Percentiles rank a stretch among this genome's conserved stretches.
phyloP scores from a whole-genome alignment of 805 yeast genomes.

The Wickerhamomyces xylosicus region DNA sequence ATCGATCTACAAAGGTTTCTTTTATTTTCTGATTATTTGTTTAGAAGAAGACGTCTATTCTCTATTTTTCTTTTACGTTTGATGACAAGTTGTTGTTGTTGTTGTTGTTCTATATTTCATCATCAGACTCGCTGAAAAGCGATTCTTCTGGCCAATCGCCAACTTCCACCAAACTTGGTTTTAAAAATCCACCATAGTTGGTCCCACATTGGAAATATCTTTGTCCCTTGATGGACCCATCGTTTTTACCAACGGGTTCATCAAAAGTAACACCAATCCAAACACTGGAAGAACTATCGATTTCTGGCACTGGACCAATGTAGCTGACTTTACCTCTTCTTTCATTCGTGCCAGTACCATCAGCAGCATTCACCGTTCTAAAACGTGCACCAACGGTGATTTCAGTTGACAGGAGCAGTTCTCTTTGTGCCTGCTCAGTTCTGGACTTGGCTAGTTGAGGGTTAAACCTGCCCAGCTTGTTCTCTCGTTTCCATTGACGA shows the following conservation, averaged over 20 bases:
- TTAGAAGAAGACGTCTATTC: too few relatives aligned
- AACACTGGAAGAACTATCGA: conserved; percentile 33
- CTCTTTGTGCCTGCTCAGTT: background rate
- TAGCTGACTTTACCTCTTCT: conserved; percentile 65
- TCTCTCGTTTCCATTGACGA: conserved; percentile 62
- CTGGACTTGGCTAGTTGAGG: conserved; percentile 28
- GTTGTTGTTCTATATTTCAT: conserved; percentile 28
- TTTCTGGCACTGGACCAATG: conserved; percentile 57
- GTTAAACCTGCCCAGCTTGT: conserved; percentile 64
- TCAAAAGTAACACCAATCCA: conserved; percentile 89
- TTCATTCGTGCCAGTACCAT: conserved; percentile 28
- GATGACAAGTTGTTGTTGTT: too few relatives aligned
- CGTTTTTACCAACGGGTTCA: conserved; percentile 79
- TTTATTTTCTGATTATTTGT: too few relatives aligned
- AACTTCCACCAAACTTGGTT: conserved; percentile 55
- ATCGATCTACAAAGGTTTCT: too few relatives aligned
- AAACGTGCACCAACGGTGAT: conserved; percentile 41
- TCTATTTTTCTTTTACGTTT: too few relatives aligned
- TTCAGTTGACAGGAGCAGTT: background rate
- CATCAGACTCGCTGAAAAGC: conserved; percentile 38
- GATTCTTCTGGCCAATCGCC: conserved; percentile 53
- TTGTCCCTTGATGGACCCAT: conserved; percentile 60
- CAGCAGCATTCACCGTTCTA: conserved; percentile 25
- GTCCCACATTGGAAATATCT: conserved; percentile 44
- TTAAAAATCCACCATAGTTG: conserved; percentile 70